Conservation (phyloP, 495 filamentous ascomycete species). For the Tuber borchii region DNA sequence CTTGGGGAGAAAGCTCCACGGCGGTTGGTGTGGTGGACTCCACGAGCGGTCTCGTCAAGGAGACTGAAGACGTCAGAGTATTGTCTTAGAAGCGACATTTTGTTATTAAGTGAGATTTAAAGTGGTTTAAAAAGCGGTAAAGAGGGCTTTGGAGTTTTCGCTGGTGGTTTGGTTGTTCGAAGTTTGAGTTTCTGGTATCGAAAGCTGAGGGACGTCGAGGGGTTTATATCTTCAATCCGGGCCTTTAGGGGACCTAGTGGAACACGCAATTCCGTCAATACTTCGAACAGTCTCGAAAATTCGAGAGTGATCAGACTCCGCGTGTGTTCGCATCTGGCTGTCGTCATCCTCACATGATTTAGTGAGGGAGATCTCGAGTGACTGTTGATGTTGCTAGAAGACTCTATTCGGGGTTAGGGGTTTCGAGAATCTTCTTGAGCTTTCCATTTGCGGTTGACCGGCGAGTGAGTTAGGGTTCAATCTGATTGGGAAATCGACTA, state of each 20-base stretch:
- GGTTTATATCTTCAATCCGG: neutral
- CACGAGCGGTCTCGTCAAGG: conserved; percentile 53
- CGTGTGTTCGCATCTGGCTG: neutral
- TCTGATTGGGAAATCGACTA: neutral
- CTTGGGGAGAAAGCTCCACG: conserved; percentile 56
- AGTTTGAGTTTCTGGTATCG: neutral
- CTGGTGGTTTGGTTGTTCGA: neutral
- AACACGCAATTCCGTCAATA: neutral
- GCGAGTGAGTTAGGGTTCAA: neutral
- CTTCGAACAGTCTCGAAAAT: neutral
- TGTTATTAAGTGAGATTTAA: neutral
- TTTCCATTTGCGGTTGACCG: neutral
- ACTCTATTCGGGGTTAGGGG: neutral
- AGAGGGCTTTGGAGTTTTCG: neutral
- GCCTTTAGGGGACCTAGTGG: neutral
- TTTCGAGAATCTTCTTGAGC: neutral
- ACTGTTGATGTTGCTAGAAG: neutral
- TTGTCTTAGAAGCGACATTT: conserved; percentile 38
- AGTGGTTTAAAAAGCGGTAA: neutral
- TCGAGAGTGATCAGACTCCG: neutral
- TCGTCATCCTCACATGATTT: conserved; percentile 2
- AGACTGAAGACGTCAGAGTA: conserved; percentile 57
- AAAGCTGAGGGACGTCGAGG: neutral
- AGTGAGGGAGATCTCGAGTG: neutral
- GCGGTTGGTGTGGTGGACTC: neutral